These are phyloP conservation scores for Lachnellula hyalina DNA, from an alignment of 2,329 filamentous ascomycete species.

Conservation along the genomic window DNA sequence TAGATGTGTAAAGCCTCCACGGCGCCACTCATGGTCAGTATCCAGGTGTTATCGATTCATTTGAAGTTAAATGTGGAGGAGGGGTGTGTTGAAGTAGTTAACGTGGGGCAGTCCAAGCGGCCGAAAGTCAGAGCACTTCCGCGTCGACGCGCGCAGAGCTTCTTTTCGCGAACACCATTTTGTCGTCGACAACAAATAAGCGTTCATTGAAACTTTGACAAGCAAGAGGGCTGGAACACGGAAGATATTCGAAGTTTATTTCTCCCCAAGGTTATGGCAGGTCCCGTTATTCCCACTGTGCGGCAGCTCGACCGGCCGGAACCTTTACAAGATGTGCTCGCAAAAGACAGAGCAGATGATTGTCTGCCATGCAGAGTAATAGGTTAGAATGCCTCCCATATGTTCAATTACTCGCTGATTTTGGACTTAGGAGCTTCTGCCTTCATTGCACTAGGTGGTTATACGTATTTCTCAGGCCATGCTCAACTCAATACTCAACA, in stretches of 20 bases:
- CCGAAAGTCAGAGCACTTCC: neutral
- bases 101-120: constrained; percentile 1
- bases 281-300: constrained; percentile 7
- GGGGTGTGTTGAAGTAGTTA: neutral
- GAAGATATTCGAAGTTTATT: neutral
- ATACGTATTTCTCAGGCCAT: constrained; percentile 73
- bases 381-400: constrained; percentile 18
- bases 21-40: constrained; percentile 66
- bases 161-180: neutral
- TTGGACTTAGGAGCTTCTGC: constrained; percentile 58
- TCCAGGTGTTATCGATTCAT: constrained; percentile 15
- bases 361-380: constrained; percentile 30
- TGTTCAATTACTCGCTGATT: constrained; percentile 2
- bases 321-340: constrained; percentile 22
- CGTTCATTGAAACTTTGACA: neutral
- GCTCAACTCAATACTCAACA: constrained; percentile 63
- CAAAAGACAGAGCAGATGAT: constrained; percentile 35
- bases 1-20: constrained; percentile 96
- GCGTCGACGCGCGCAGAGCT: neutral
- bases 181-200: neutral
- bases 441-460: constrained; percentile 69
- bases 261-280: neutral
- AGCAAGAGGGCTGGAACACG: neutral
- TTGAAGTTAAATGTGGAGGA: constrained; percentile 2
- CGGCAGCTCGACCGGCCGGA: constrained; percentile 24